These are phyloP conservation scores for Wickerhamomyces alni DNA, from an alignment of 805 yeast genomes.

Conservation along the genomic window DNA sequence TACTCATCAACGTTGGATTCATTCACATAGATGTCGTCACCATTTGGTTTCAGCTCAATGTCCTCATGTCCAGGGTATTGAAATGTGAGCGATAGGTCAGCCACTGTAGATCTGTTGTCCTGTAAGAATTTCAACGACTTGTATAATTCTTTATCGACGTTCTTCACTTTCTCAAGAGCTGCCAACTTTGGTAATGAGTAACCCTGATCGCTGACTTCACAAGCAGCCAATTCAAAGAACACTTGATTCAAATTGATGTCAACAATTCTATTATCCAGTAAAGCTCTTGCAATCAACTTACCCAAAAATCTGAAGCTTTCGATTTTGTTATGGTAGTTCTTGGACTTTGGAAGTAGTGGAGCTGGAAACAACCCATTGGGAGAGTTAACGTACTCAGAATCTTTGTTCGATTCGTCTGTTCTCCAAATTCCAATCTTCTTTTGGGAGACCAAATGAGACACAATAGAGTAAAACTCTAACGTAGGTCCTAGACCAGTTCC, in stretches of 20 bases:
- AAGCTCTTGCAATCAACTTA: conserved; percentile 76
- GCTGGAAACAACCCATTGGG: conserved; percentile 66
- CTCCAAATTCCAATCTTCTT: conserved; percentile 68
- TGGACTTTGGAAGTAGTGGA: conserved; percentile 37
- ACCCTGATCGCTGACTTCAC: conserved; percentile 19
- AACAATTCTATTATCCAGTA: conserved; percentile 80
- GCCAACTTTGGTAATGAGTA: conserved; percentile 3
- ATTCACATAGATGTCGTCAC: conserved; percentile 44
- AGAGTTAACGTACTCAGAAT: conserved; percentile 34
- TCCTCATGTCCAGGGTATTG: conserved; percentile 72
- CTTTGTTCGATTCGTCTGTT: conserved; percentile 23
- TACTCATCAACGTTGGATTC: conserved; percentile 52
- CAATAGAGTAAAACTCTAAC: conserved; percentile 79
- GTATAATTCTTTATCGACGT: conserved; percentile 55
- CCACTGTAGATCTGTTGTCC: conserved; percentile 36
- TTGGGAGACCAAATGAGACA: conserved; percentile 67
- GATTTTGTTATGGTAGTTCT: conserved; percentile 36
- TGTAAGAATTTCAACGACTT: conserved; percentile 49
- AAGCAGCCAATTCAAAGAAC: conserved; percentile 57
- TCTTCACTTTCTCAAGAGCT: conserved; percentile 27
- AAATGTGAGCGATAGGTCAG: conserved; percentile 56
- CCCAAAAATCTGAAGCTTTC: conserved; percentile 66
- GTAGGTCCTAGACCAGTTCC: conserved; percentile 99
- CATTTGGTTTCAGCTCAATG: conserved; percentile 51
- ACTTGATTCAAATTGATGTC: conserved; percentile 73